Evolutionary conservation across 2,329 filamentous ascomycete genomes (phyloP).

Genomic region (Parasarocladium wereldwijsianum): DNA sequence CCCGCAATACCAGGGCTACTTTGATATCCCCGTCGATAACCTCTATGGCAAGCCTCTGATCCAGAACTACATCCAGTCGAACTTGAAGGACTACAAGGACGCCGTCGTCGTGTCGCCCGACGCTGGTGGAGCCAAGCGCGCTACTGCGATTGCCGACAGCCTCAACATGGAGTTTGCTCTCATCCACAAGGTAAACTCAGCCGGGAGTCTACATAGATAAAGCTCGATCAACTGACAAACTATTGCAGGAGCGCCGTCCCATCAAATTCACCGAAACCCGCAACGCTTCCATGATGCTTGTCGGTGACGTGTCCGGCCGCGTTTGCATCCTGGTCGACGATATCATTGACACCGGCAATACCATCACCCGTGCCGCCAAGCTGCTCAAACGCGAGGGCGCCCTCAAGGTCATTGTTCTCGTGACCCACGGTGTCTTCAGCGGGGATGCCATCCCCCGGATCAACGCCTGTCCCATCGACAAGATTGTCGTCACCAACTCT

Average conservation of each 20-base stretch:
- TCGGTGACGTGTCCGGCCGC: slow-evolving; percentile 68
- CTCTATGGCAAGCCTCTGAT: slow-evolving; percentile 72
- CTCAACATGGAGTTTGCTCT: slow-evolving; percentile 91
- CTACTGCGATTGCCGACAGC: slow-evolving; percentile 86
- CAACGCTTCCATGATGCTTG: slow-evolving; percentile 91
- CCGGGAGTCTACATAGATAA: slow-evolving; percentile 5
- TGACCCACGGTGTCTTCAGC: slow-evolving; percentile 90
- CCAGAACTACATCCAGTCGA: slow-evolving; percentile 58
- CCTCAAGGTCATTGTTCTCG: slow-evolving; percentile 75
- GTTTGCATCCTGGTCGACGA: slow-evolving; percentile 89
- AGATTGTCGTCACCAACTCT: slow-evolving; percentile 88
- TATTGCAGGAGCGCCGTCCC: slow-evolving; percentile 63
- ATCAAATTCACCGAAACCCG: slow-evolving; percentile 79
- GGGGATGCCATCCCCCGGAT: slow-evolving; percentile 90
- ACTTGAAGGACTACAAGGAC: slow-evolving; percentile 71
- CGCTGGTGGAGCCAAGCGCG: slow-evolving; percentile 90
- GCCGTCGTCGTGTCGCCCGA: slow-evolving; percentile 93
- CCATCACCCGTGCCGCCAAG: slow-evolving; percentile 90
- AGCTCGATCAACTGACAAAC: slow-evolving; percentile 11
- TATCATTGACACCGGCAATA: slow-evolving; percentile 87
- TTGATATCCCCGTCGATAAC: slow-evolving; percentile 97
- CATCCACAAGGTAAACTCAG: slow-evolving; percentile 67
- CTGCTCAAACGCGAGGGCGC: slow-evolving; percentile 93
- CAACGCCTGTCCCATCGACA: slow-evolving; percentile 85
- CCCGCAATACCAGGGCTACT: slow-evolving; percentile 95